Evolutionary conservation across 2,329 filamentous ascomycete genomes (phyloP), one percentile per base, ranked within the genome.

Genomic region (Beauveria varroae): DNA sequence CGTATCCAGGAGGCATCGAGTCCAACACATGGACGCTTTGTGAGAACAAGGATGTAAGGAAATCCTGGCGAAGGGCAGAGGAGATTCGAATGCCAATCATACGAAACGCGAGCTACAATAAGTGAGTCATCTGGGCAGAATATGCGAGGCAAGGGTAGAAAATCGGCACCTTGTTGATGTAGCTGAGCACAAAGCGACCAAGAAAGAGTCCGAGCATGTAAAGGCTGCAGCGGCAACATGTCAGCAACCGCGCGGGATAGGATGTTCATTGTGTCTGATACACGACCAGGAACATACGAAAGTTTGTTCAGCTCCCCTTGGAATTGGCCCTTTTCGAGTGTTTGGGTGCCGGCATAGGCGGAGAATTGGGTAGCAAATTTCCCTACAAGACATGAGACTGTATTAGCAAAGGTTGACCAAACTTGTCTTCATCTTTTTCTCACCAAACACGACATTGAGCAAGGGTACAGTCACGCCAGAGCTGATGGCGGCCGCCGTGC

Each of bases 1-100:
- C 81, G n/a, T 82, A 76, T 1, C 86, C 86, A 0, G 83, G 76
- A 0, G 83, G 80, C 76, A 86, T 83, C 14, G 83, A 83, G 70
- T 90, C 87, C 47, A 90, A 83, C 40, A 87, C 84, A 63, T 86
- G 83, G 49, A 90, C 81, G 52, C 85, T 84, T 70, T 90, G 86
- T 3, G 77, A 74, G 54, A 92, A 85, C 2, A 90, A 78, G 41
- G 79, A 77, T 50, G 80, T 77, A 18, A 92, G 77, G 66, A 89
- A 91, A 65, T 85, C 79, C 34, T 86, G 78, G 34, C 89, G 79
- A 53, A 87, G 78, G 16, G 79, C 81, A 1, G 84, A 81, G 3
- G 84, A 86, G 64, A 86, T 77, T 34, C 84, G 79, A 61, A 86
- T 82, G 22, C 84, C 84, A 62, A 85, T 83, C 71, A 86, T 80